Evolutionary conservation across 2,329 filamentous ascomycete genomes (phyloP).

Genomic region (Emmonsiellopsis sp.): DNA sequence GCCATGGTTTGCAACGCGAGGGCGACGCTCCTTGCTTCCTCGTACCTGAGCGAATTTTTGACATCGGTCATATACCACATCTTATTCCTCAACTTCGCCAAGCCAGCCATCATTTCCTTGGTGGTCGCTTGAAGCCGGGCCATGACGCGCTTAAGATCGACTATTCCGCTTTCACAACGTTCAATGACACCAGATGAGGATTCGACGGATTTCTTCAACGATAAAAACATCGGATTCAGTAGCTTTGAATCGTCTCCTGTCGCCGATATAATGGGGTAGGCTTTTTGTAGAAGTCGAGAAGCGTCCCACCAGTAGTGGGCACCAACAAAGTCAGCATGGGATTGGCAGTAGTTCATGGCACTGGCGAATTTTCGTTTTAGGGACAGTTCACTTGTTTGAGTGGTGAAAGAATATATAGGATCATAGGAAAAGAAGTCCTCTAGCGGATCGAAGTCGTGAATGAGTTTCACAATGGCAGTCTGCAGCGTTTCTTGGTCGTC

Average conservation of each 20-base stretch:
- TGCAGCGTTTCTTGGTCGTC: constrained; percentile 75
- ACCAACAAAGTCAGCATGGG: constrained; percentile 72
- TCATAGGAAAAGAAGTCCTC: constrained; percentile 34
- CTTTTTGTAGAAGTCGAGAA: constrained; percentile 59
- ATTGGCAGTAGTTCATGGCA: constrained; percentile 66
- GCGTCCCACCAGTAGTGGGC: constrained; percentile 82
- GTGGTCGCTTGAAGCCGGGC: constrained; percentile 67
- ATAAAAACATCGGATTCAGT: constrained; percentile 63
- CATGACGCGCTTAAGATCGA: constrained; percentile 75
- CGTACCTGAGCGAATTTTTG: constrained; percentile 78
- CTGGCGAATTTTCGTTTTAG: constrained; percentile 45
- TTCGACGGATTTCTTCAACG: constrained; percentile 32
- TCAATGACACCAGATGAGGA: constrained; percentile 25
- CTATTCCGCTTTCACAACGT: constrained; percentile 42
- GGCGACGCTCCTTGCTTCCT: constrained; percentile 77
- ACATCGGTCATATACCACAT: constrained; percentile 99
- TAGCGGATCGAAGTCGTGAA: constrained; percentile 74
- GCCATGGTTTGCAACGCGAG: constrained; percentile 85
- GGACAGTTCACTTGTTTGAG: constrained; percentile 12
- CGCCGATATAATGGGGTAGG: constrained; percentile 46
- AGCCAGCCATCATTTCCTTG: constrained; percentile 63
- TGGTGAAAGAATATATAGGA: constrained; percentile 2
- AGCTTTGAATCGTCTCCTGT: constrained; percentile 58
- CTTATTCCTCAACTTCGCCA: constrained; percentile 77
- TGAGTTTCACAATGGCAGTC: constrained; percentile 69